Percentiles rank a stretch among this genome's conserved stretches.
Evolutionary conservation across 305 asterid genomes (phyloP).

Genomic region (Ruellia speciosa): DNA sequence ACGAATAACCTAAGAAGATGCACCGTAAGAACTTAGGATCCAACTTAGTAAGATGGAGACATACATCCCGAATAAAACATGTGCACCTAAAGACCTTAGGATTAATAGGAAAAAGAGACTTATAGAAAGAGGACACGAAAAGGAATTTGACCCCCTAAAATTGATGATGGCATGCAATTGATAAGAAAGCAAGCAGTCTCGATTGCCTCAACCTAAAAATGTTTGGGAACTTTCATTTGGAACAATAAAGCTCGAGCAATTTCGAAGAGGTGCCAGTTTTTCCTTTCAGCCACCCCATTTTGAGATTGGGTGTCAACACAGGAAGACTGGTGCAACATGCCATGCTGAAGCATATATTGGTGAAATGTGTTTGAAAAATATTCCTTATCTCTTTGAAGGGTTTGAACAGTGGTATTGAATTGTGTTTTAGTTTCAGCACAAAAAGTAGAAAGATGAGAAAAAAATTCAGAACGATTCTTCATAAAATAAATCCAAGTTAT

Average conservation of each 20-base stretch:
- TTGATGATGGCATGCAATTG: neutral
- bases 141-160: neutral
- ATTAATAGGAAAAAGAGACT: neutral
- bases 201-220: neutral
- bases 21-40: neutral
- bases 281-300: neutral
- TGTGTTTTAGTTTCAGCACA: neutral
- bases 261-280: neutral
- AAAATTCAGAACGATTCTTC: slow-evolving; percentile 1
- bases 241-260: neutral
- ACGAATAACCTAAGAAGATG: neutral
- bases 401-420: neutral
- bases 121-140: neutral
- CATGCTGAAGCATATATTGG: slow-evolving; percentile 1
- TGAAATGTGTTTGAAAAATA: neutral
- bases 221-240: neutral
- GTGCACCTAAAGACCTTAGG: neutral
- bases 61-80: neutral
- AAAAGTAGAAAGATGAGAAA: neutral
- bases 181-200: neutral
- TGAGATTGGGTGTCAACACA: neutral
- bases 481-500: neutral
- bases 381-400: slow-evolving; percentile 5
- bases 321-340: neutral
- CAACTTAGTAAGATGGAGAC: neutral